Evolutionary conservation across 441 rosid genomes (phyloP).

Genomic region (Flueggea neowawraea): DNA sequence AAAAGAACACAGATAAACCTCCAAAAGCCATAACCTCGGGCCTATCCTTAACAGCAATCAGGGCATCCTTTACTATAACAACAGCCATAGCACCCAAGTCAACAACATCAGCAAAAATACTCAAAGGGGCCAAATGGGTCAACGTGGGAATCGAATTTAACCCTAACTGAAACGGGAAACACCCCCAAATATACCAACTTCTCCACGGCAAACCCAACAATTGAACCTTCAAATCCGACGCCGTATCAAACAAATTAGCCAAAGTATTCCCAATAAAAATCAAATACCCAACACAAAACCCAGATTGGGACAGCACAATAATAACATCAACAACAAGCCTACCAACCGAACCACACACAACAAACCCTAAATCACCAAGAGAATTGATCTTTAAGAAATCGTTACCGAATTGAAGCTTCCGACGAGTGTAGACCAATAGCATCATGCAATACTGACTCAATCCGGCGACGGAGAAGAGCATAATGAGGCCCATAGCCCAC

Average conservation of each 20-base stretch:
- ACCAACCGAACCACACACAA: conserved; percentile 60
- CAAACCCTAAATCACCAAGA: conserved; percentile 77
- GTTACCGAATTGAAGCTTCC: conserved; percentile 44
- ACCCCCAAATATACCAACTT: conserved; percentile 54
- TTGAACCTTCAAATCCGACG: neutral
- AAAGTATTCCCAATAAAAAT: conserved; percentile 40
- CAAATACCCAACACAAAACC: conserved; percentile 48
- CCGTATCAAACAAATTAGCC: conserved; percentile 27
- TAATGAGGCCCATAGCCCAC: conserved; percentile 65
- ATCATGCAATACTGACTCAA: conserved; percentile 67
- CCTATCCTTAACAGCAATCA: conserved; percentile 31
- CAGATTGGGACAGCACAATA: conserved; percentile 63
- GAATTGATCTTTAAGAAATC: conserved; percentile 44
- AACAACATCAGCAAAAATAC: conserved; percentile 81
- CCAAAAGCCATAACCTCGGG: conserved; percentile 56
- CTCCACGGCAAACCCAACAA: conserved; percentile 40
- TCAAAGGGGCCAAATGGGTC: conserved; percentile 80
- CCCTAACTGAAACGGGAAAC: conserved; percentile 76
- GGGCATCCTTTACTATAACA: conserved; percentile 53
- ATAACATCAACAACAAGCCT: conserved; percentile 49
- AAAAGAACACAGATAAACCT: conserved; percentile 51
- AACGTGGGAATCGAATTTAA: conserved; percentile 61
- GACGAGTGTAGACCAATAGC: conserved; percentile 67
- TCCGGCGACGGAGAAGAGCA: conserved; percentile 51
- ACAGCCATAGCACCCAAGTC: conserved; percentile 75